Evolutionary conservation across 805 yeast genomes (phyloP), one percentile per base, ranked within the genome.

Genomic region (Kluyveromyces dobzhanskii): DNA sequence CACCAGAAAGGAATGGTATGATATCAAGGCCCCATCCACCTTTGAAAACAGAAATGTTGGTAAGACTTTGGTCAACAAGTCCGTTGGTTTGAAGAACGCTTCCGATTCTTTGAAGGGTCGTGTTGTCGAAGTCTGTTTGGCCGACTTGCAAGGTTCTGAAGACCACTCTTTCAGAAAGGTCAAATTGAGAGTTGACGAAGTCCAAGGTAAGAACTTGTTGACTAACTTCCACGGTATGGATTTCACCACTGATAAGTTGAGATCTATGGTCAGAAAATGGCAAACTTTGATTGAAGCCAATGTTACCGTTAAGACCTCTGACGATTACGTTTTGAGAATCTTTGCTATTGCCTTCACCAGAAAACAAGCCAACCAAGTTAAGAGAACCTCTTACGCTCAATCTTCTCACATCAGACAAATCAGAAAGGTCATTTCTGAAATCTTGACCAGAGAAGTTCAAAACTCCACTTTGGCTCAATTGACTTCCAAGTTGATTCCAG

Each of bases 211-310:
- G 77, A 87, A 88, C 82, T 78, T 88, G 66, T 78, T 88, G 69
- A 88, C 97, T 78, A 90, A 90, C 94, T 90, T 88, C 94, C 97
- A 88, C 79, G 97, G 97, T 65, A 72, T 90, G 72, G 94, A 87
- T 77, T 88, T 90, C 82, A 88, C 97, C 65, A 76, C 94, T 54
- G 97, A 88, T 77, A 90, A 90, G 78, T 76, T 90, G 67, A 85
- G 94, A 76, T 88, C 97, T 44, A 78, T 90, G 70, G 97, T 88
- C 52, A 86, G 97, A 81, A 88, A 90, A 74, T 90, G 97, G 97
- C 97, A 88, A 78, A 80, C 96, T 54, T 77, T 90, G 71, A 94
- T 88, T 59, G 97, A 88, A 78, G 94, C 95, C 65, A 85, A 86
- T 69, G 97, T 88, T 61, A 87, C 97, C 59, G 97, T 87, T 65